Conservation (phyloP, 2,329 filamentous ascomycete genomes). For the Fusarium nematophilum region DNA sequence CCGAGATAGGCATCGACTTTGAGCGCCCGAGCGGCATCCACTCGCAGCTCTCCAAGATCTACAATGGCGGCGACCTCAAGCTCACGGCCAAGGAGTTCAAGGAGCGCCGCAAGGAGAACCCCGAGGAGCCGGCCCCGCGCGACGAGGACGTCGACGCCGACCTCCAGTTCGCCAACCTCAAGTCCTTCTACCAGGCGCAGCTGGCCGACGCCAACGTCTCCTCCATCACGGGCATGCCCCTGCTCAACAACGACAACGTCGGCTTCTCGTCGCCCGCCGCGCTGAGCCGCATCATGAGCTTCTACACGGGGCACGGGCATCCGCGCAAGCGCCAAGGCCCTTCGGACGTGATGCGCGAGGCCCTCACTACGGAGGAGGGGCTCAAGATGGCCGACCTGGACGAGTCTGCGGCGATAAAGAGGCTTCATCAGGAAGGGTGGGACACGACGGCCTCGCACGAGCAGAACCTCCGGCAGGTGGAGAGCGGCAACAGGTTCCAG, state of each 20-base stretch:
- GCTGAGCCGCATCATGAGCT: conserved; percentile 87
- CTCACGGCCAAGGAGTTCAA: conserved; percentile 63
- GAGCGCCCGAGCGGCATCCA: conserved; percentile 90
- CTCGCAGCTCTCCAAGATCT: conserved; percentile 79
- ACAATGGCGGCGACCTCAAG: conserved; percentile 67
- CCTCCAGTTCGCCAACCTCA: conserved; percentile 79
- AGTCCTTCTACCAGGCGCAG: conserved; percentile 84
- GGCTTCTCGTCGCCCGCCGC: conserved; percentile 82
- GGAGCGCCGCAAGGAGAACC: conserved; percentile 62
- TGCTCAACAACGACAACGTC: conserved; percentile 47
- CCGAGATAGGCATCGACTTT: conserved; percentile 90
- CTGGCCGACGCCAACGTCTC: conserved; percentile 72
- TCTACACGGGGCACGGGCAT: conserved; percentile 78
- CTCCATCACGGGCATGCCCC: conserved; percentile 60
- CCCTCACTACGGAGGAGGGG: conserved; percentile 76
- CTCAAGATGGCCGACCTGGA: conserved; percentile 71
- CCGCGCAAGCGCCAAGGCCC: conserved; percentile 75
- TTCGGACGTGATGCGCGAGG: conserved; percentile 83
- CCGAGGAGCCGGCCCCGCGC: conserved; percentile 50
- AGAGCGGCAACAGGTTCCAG: conserved; percentile 71
- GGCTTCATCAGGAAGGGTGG: conserved; percentile 71
- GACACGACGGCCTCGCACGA: conserved; percentile 66
- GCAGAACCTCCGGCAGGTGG: conserved; percentile 62
- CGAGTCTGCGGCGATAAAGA: conserved; percentile 70
- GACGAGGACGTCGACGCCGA: conserved; percentile 69